These are phyloP conservation scores for Xylaria sp. DNA, from an alignment of 495 filamentous ascomycete species.

Conservation along the genomic window DNA sequence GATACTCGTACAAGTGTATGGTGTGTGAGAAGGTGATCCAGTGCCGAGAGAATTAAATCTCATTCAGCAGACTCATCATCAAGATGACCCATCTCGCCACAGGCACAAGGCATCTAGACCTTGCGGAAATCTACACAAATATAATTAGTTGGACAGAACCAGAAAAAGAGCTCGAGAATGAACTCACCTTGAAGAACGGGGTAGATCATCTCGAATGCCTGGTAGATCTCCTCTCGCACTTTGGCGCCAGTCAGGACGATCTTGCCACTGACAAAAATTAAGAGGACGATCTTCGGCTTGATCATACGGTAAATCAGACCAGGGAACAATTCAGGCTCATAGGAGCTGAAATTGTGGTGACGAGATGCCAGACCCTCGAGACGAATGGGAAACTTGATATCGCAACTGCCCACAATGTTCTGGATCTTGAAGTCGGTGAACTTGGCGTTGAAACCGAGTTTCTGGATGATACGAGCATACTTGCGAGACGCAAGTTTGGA, in stretches of 20 bases:
- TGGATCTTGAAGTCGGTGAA: constrained; percentile 99
- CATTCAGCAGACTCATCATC: too few relatives aligned
- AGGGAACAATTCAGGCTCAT: constrained; percentile 98
- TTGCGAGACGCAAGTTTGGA: constrained; percentile 96
- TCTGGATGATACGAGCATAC: constrained; percentile 99
- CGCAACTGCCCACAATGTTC: constrained; percentile 98
- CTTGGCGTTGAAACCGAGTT: constrained; percentile 99
- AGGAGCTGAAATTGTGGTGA: constrained; percentile 99
- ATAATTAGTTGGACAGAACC: constrained; percentile 10
- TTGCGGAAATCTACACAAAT: constrained; percentile 54
- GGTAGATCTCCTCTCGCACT: constrained; percentile 98
- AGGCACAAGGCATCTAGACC: constrained; percentile 43
- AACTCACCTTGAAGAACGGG: constrained; percentile 89
- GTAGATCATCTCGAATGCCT: constrained; percentile 98
- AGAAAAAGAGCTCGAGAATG: not conserved
- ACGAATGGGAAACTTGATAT: constrained; percentile 99
- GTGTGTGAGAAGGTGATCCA: constrained; percentile 25
- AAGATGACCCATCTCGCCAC: too few relatives aligned
- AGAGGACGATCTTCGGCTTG: constrained; percentile 98
- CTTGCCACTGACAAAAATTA: constrained; percentile 99
- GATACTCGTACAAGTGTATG: constrained; percentile 64
- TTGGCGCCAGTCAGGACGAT: constrained; percentile 98
- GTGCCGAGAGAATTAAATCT: not conserved
- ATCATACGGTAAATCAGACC: constrained; percentile 99
- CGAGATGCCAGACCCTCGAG: constrained; percentile 92